Evolutionary conservation across 2,329 filamentous ascomycete species (phyloP).

Genomic region (Ramularia endophylla): DNA sequence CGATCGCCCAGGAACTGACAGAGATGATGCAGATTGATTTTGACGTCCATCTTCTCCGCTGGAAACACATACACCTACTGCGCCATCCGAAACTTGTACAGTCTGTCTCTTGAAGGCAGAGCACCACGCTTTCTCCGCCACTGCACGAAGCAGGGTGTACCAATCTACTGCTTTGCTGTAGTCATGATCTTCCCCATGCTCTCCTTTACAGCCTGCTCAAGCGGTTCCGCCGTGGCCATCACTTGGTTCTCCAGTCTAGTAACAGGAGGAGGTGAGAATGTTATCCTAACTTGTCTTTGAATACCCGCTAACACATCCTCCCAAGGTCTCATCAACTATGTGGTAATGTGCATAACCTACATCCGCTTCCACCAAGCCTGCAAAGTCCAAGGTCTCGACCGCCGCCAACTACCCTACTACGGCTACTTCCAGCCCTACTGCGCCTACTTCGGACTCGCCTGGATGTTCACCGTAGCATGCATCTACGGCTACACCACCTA

Average conservation of each 20-base stretch:
- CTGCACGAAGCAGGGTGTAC: slow-evolving; percentile 56
- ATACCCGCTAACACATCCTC: not conserved
- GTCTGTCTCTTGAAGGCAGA: slow-evolving; percentile 48
- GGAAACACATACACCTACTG: slow-evolving; percentile 53
- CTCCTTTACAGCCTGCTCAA: slow-evolving; percentile 30
- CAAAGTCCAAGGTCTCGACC: slow-evolving; percentile 48
- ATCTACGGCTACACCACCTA: slow-evolving; percentile 53
- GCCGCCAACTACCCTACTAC: slow-evolving; percentile 51
- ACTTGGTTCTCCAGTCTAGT: slow-evolving; percentile 48
- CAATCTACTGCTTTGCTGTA: slow-evolving; percentile 52
- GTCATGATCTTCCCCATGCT: slow-evolving; percentile 38
- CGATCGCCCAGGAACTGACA: not conserved
- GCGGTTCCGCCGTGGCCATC: slow-evolving; percentile 26
- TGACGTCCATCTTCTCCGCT: slow-evolving; percentile 52
- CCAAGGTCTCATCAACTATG: slow-evolving; percentile 53
- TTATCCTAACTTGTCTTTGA: slow-evolving; percentile 3
- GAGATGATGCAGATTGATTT: slow-evolving; percentile 23
- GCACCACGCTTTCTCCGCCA: slow-evolving; percentile 52
- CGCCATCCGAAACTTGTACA: slow-evolving; percentile 48
- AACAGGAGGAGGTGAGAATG: slow-evolving; percentile 45
- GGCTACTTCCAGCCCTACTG: slow-evolving; percentile 54
- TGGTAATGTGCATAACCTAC: slow-evolving; percentile 55
- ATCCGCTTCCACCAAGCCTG: slow-evolving; percentile 52
- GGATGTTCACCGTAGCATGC: slow-evolving; percentile 34
- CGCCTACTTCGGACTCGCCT: slow-evolving; percentile 33